Conservation (phyloP, 768 basidiomycete species). For the Multifurca ochricompacta region DNA sequence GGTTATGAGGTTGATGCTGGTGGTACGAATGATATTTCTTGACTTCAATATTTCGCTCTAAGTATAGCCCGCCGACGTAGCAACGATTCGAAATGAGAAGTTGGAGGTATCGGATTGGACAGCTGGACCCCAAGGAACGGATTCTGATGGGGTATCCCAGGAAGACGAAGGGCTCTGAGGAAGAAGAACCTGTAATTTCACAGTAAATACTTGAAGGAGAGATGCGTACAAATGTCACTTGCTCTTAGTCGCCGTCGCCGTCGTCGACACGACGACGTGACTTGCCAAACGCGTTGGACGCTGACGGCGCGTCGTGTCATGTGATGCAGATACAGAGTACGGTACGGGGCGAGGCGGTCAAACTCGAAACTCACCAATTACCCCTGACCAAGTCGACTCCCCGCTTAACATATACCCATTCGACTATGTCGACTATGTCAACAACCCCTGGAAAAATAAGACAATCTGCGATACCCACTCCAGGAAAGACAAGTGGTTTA, state of each 20-base stretch:
- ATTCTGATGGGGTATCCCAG: conserved; percentile 21
- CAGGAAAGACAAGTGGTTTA: conserved; percentile 42
- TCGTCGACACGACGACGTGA: background rate
- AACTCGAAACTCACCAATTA: background rate
- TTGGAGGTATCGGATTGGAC: conserved; percentile 53
- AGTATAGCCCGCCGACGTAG: conserved; percentile 29
- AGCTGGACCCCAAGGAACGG: conserved; percentile 27
- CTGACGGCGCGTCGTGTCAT: conserved; percentile 12
- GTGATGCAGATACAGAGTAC: conserved; percentile 7
- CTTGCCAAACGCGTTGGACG: conserved; percentile 6
- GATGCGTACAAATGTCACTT: background rate
- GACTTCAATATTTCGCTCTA: background rate
- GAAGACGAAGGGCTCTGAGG: too few relatives aligned
- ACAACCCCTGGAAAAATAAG: conserved; percentile 38
- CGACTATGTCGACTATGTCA: conserved; percentile 33
- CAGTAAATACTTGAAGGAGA: background rate
- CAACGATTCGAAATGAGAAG: conserved; percentile 47
- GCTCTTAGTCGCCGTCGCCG: background rate
- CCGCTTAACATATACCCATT: background rate
- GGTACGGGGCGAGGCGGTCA: background rate
- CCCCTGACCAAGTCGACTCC: background rate
- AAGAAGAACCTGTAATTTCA: conserved; percentile 20
- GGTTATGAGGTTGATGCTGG: conserved; percentile 64
- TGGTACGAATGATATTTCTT: conserved; percentile 34
- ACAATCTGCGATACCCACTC: conserved; percentile 39